phyloP scores from a whole-genome alignment of 176 grass and related monocot species.

The Aegilops speltoides region DNA sequence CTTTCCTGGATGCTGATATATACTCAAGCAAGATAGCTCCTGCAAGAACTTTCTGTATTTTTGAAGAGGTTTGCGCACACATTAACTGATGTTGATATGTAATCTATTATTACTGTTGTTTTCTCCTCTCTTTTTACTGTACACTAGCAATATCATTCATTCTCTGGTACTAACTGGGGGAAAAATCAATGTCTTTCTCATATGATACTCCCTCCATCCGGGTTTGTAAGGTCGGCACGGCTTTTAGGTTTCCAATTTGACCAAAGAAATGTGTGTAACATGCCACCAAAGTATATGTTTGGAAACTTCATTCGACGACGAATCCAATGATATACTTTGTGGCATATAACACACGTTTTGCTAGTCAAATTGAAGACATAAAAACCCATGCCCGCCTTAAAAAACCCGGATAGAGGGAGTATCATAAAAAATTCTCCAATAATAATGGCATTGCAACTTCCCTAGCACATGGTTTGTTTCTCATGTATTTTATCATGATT shows the following conservation, averaged over 20 bases:
- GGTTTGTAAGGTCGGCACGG: not conserved
- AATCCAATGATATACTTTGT: not conserved
- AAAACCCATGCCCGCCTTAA: not conserved
- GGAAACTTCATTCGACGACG: not conserved
- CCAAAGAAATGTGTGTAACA: not conserved
- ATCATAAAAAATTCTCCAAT: not conserved
- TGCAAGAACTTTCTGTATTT: conserved; percentile 94
- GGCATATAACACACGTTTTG: not conserved
- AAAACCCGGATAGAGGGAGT: not conserved
- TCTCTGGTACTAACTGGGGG: not conserved
- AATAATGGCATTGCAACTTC: not conserved
- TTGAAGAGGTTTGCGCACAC: conserved; percentile 71
- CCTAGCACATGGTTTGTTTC: conserved; percentile 1
- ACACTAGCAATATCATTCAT: not conserved
- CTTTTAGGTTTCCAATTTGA: not conserved
- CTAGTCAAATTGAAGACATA: not conserved
- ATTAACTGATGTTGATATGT: conserved; percentile 9
- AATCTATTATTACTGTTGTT: conserved; percentile 6
- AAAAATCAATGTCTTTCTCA: not conserved
- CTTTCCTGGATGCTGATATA: conserved; percentile 57
- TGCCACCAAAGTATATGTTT: not conserved
- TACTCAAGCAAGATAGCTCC: conserved; percentile 67
- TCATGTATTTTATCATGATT: conserved; percentile 17
- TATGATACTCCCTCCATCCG: not conserved
- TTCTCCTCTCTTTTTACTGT: not conserved